phyloP scores from a whole-genome alignment of 208 protist species.

The Angomonas ambiguus region DNA sequence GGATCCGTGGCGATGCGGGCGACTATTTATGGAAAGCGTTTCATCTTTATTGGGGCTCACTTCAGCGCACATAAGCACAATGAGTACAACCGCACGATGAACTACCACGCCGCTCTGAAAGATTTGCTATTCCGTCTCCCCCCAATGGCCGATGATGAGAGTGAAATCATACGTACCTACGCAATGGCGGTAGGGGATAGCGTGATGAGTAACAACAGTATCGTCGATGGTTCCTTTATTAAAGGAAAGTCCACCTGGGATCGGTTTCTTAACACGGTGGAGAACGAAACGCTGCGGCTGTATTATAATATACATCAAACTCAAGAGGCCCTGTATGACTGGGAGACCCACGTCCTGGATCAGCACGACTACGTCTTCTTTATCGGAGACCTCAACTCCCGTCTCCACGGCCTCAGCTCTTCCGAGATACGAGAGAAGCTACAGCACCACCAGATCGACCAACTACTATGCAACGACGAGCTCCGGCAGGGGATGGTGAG shows the following conservation, averaged over 20 bases:
- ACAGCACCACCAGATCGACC: constrained; percentile 28
- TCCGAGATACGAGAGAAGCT: constrained; percentile 23
- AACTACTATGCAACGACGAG: constrained; percentile 75
- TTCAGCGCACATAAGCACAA: constrained; percentile 91
- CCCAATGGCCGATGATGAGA: constrained; percentile 56
- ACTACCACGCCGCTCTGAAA: constrained; percentile 69
- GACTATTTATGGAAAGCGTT: constrained; percentile 81
- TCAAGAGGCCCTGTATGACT: constrained; percentile 3
- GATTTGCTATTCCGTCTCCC: constrained; percentile 65
- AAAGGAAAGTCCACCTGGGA: constrained; percentile 33
- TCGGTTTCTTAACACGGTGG: constrained; percentile 27
- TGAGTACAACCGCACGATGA: constrained; percentile 52
- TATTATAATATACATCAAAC: constrained; percentile 5
- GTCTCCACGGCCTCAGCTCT: constrained; percentile 56
- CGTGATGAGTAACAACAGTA: neutral
- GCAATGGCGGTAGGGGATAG: constrained; percentile 20
- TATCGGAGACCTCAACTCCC: constrained; percentile 92
- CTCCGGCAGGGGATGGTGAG: constrained; percentile 71
- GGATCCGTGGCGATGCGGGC: constrained; percentile 83
- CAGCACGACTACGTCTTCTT: constrained; percentile 92
- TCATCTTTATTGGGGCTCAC: constrained; percentile 89
- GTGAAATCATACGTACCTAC: constrained; percentile 68
- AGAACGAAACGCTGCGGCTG: neutral
- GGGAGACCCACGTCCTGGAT: constrained; percentile 58
- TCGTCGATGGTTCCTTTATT: constrained; percentile 13